A percentile compares a stretch with the other conserved stretches of the same genome.
Conservation (phyloP, 2,329 filamentous ascomycete genomes). For the Colletotrichum endophyticum region DNA sequence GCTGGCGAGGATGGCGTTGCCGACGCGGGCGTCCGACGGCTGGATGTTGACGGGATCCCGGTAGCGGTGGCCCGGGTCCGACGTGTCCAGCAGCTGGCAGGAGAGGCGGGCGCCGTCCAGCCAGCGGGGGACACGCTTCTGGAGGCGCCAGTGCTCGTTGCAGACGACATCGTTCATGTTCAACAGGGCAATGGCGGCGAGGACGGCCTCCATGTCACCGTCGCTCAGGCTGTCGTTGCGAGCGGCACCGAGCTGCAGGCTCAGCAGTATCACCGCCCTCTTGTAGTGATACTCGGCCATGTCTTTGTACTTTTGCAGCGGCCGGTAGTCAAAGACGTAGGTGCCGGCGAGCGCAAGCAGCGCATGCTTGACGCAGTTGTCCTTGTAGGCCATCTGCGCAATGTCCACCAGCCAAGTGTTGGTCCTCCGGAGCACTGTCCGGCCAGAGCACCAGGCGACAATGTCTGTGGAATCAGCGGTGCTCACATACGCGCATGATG, state of each 20-base stretch:
- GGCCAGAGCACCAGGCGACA: slow-evolving; percentile 44
- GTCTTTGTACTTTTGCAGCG: slow-evolving; percentile 32
- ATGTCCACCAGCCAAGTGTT: slow-evolving; percentile 46
- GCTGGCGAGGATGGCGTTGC: slow-evolving; percentile 44
- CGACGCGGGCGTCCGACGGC: slow-evolving; percentile 35
- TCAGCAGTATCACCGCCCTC: slow-evolving; percentile 37
- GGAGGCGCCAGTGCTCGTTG: slow-evolving; percentile 37
- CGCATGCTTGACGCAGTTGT: slow-evolving; percentile 36
- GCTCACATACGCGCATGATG: background rate
- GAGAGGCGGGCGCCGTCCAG: slow-evolving; percentile 39
- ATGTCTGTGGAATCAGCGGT: slow-evolving; percentile 31
- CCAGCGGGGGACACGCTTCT: slow-evolving; percentile 40
- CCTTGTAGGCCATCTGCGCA: slow-evolving; percentile 38
- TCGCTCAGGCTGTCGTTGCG: background rate
- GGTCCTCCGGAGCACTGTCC: slow-evolving; percentile 40
- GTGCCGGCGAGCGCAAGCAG: slow-evolving; percentile 45
- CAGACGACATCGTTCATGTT: slow-evolving; percentile 30
- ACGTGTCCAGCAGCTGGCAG: slow-evolving; percentile 37
- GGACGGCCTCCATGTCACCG: slow-evolving; percentile 2
- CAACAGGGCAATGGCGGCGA: slow-evolving; percentile 29
- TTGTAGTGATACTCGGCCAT: slow-evolving; percentile 34
- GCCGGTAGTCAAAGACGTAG: slow-evolving; percentile 45
- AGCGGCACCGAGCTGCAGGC: background rate
- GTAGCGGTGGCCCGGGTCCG: slow-evolving; percentile 40
- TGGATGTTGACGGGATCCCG: slow-evolving; percentile 38